These are phyloP conservation scores for Beauveria caledonica DNA, from an alignment of 2,329 filamentous ascomycete genomes.

Conservation along the genomic window DNA sequence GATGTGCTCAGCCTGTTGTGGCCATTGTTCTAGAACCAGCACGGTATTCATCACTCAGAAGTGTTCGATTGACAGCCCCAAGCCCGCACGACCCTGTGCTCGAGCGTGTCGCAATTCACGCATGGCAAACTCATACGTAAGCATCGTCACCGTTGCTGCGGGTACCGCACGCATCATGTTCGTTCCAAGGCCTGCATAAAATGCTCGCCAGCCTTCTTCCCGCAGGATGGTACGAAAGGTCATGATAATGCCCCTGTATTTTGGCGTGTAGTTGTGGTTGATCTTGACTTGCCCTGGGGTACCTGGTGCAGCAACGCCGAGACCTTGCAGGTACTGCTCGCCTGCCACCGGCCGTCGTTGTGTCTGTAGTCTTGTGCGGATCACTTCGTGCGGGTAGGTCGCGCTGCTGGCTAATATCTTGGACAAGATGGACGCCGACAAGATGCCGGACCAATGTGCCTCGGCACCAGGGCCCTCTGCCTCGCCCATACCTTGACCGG, in stretches of 20 bases:
- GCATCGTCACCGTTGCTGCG: conserved; percentile 92
- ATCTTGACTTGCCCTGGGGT: conserved; percentile 25
- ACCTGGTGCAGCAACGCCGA: conserved; percentile 34
- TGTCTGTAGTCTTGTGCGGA: conserved; percentile 87
- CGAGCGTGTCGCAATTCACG: conserved; percentile 38
- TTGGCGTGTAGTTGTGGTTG: conserved; percentile 33
- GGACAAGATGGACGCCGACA: conserved; percentile 83
- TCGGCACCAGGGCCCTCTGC: conserved; percentile 33
- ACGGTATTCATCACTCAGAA: background rate
- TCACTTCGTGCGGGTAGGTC: conserved; percentile 95
- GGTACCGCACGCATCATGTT: conserved; percentile 96
- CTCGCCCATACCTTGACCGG: conserved; percentile 78
- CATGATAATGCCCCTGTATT: conserved; percentile 70
- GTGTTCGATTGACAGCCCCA: conserved; percentile 9
- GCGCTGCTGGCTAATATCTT: conserved; percentile 91
- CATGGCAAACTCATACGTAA: conserved; percentile 84
- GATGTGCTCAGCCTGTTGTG: background rate
- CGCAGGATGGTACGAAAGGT: conserved; percentile 77
- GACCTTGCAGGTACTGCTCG: conserved; percentile 41
- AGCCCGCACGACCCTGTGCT: conserved; percentile 29
- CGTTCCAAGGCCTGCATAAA: conserved; percentile 94
- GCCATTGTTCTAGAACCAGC: background rate
- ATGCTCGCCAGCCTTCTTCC: conserved; percentile 93
- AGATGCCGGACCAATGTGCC: conserved; percentile 73
- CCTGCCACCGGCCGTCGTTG: conserved; percentile 66